These are phyloP conservation scores for Hevea brasiliensis DNA, from an alignment of 345 rosid species.

Conservation along the genomic window DNA sequence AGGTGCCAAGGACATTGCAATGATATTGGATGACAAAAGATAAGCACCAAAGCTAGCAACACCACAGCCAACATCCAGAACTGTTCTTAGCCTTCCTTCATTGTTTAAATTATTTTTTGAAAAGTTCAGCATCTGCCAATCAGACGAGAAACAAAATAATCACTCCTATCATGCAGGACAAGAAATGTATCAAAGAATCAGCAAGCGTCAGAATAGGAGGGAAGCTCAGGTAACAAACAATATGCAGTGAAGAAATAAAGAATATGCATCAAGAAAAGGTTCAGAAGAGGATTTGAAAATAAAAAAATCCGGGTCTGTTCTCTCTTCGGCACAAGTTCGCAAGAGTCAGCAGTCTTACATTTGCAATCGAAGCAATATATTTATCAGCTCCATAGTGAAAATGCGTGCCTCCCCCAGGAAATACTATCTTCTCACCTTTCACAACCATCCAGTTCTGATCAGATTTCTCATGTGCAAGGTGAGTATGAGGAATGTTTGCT, in stretches of 20 bases:
- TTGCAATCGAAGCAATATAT: constrained; percentile 90
- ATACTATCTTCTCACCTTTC: constrained; percentile 86
- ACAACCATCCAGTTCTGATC: constrained; percentile 99
- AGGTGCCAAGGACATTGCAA: constrained; percentile 92
- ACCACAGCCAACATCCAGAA: constrained; percentile 98
- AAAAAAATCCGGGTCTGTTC: background rate
- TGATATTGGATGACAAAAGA: constrained; percentile 79
- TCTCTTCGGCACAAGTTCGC: background rate
- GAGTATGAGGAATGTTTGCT: constrained; percentile 98
- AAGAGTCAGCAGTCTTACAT: constrained; percentile 50
- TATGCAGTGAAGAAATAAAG: background rate
- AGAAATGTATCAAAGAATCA: background rate
- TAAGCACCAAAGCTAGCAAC: constrained; percentile 99
- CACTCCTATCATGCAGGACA: constrained; percentile 1
- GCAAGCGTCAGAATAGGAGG: too few species aligned
- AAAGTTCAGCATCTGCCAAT: constrained; percentile 88
- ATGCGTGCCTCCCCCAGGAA: constrained; percentile 99
- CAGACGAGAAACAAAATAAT: constrained; percentile 18
- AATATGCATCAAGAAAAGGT: background rate
- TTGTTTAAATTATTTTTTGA: constrained; percentile 64
- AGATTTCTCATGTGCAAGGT: constrained; percentile 96
- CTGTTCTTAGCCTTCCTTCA: constrained; percentile 77
- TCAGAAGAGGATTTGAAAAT: constrained; percentile 5
- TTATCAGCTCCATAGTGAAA: constrained; percentile 99
- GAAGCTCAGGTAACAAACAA: constrained; percentile 2